Percentiles rank a stretch among this genome's conserved stretches.
Conservation (phyloP, 2,329 filamentous ascomycete genomes). For the Aspergillus fumigatus region DNA sequence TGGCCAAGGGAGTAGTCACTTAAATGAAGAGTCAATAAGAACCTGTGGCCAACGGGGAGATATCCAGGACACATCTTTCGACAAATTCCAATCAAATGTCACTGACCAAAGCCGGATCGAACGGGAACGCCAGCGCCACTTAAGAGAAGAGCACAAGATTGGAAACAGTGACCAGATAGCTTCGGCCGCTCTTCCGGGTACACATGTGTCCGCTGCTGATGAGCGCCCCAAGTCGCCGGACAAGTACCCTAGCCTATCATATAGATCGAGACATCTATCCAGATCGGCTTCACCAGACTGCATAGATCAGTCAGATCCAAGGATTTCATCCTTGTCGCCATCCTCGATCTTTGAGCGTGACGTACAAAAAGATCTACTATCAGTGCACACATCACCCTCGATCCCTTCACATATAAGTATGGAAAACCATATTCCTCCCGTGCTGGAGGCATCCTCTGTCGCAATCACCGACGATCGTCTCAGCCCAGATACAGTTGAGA, state of each 20-base stretch:
- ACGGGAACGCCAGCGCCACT: neutral
- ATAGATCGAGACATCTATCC: neutral
- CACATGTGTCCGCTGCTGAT: neutral
- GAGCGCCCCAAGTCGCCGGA: neutral
- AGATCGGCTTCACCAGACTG: neutral
- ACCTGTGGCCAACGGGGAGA: neutral
- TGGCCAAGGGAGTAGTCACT: neutral
- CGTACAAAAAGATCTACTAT: constrained; percentile 71
- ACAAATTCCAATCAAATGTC: neutral
- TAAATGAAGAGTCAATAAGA: neutral
- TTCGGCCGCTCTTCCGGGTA: neutral
- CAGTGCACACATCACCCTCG: constrained; percentile 71
- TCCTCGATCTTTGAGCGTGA: constrained; percentile 87
- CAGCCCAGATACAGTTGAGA: constrained; percentile 85
- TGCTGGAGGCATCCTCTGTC: constrained; percentile 83
- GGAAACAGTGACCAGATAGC: neutral
- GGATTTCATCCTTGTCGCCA: constrained; percentile 72
- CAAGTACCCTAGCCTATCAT: neutral
- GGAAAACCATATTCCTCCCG: constrained; percentile 88
- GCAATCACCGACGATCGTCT: constrained; percentile 84
- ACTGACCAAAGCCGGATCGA: neutral
- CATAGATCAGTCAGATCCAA: constrained; percentile 23
- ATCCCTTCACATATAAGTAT: constrained; percentile 91
- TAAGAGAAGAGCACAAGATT: neutral
- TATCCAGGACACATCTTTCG: neutral